phyloP scores from a whole-genome alignment of 176 grass and related monocot genomes.

The Triticum urartu region DNA sequence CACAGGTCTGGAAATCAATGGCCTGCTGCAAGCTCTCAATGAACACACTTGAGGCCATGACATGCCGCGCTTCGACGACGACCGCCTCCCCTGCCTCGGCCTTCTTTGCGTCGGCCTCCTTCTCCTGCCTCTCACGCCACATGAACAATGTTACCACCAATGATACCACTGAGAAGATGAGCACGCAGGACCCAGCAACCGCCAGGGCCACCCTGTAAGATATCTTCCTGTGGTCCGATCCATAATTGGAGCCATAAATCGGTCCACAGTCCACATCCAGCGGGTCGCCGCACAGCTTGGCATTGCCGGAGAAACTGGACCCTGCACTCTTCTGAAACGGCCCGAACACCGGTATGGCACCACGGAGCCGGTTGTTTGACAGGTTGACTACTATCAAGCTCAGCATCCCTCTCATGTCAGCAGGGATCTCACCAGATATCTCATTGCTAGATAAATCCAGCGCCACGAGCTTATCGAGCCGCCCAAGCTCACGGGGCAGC shows the following conservation, averaged over 20 bases:
- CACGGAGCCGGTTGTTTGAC: slow-evolving; percentile 76
- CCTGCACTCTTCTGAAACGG: slow-evolving; percentile 88
- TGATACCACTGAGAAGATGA: slow-evolving; percentile 69
- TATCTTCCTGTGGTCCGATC: slow-evolving; percentile 70
- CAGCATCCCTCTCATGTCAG: slow-evolving; percentile 87
- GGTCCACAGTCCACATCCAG: slow-evolving; percentile 59
- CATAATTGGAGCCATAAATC: slow-evolving; percentile 57
- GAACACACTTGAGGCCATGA: slow-evolving; percentile 63
- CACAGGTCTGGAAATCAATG: slow-evolving; percentile 75
- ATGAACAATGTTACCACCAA: slow-evolving; percentile 83
- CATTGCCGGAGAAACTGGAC: slow-evolving; percentile 78
- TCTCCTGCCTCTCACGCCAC: slow-evolving; percentile 92
- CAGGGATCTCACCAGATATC: slow-evolving; percentile 74
- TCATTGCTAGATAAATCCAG: slow-evolving; percentile 88
- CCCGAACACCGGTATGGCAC: slow-evolving; percentile 64
- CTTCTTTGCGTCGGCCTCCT: slow-evolving; percentile 67
- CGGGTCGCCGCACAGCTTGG: slow-evolving; percentile 71
- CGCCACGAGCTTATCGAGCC: slow-evolving; percentile 83
- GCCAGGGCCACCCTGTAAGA: slow-evolving; percentile 85
- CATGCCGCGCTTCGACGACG: slow-evolving; percentile 45
- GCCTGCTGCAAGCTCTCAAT: slow-evolving; percentile 83
- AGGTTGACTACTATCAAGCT: slow-evolving; percentile 96
- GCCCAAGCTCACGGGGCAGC: slow-evolving; percentile 69
- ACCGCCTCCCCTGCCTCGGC: slow-evolving; percentile 49
- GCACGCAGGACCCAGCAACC: slow-evolving; percentile 74